A percentile compares a stretch with the other conserved stretches of the same genome.
phyloP scores from a whole-genome alignment of 805 yeast genomes.

The Cyberlindnera petersonii region DNA sequence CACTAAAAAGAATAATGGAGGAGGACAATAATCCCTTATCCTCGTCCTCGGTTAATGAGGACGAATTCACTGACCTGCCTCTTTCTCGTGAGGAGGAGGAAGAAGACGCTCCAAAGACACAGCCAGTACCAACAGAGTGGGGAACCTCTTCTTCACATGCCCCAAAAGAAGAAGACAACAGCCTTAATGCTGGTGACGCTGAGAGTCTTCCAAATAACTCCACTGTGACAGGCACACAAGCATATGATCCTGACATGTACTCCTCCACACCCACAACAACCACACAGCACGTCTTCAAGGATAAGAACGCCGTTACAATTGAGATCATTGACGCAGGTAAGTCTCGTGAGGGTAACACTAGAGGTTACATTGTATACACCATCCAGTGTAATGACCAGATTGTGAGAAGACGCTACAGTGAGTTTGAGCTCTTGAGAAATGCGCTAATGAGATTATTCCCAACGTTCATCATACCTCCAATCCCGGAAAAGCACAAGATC shows the following conservation, averaged over 20 bases:
- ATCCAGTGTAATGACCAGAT: conserved; percentile 57
- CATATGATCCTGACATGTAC: conserved; percentile 28
- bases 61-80: conserved; percentile 28
- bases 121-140: background rate
- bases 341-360: conserved; percentile 71
- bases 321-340: conserved; percentile 79
- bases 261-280: too few species aligned
- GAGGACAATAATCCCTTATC: conserved; percentile 28
- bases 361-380: conserved; percentile 80
- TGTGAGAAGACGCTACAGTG: conserved; percentile 85
- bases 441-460: conserved; percentile 73
- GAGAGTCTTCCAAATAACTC: conserved; percentile 5
- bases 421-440: conserved; percentile 79
- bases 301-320: conserved; percentile 26
- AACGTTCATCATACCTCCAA: conserved; percentile 83
- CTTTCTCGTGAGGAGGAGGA: conserved; percentile 21
- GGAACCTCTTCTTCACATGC: background rate
- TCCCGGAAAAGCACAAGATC: conserved; percentile 78
- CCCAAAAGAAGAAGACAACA: conserved; percentile 1
- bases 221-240: conserved; percentile 17
- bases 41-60: conserved; percentile 16
- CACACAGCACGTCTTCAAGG: conserved; percentile 21
- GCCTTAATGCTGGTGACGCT: background rate
- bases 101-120: conserved; percentile 2
- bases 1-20: too few species aligned